Percentiles rank a stretch among this genome's conserved stretches.
Evolutionary conservation across 805 yeast genomes (phyloP).

Genomic region (Ogataea neopini): DNA sequence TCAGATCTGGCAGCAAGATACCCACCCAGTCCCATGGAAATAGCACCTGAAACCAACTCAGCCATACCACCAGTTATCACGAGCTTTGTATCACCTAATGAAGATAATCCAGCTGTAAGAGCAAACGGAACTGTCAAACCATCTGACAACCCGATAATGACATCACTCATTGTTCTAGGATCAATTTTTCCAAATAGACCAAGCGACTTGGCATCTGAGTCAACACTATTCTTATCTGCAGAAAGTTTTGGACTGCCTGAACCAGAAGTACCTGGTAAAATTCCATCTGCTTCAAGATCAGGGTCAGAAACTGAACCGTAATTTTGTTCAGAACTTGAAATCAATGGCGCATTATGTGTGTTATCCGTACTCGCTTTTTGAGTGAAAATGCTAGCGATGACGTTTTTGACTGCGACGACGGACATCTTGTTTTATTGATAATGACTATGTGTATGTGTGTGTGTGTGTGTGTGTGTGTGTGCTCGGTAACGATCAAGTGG

Average conservation of each 20-base stretch:
- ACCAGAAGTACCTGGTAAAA: not conserved
- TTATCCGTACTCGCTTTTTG: not conserved
- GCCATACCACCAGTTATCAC: conserved; percentile 99
- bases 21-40: conserved; percentile 98
- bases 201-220: not conserved
- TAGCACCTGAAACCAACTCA: conserved; percentile 94
- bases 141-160: conserved; percentile 90
- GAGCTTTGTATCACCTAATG: conserved; percentile 83
- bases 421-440: conserved; percentile 12
- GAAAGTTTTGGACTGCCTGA: conserved; percentile 2
- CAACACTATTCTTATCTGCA: conserved; percentile 2
- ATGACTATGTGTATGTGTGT: not conserved
- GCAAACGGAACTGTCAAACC: conserved; percentile 99
- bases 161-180: conserved; percentile 92
- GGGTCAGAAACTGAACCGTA: conserved; percentile 16
- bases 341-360: conserved; percentile 7
- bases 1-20: conserved; percentile 93
- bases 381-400: conserved; percentile 4
- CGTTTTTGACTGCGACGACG: conserved; percentile 19
- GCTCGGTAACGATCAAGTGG: too few relatives aligned
- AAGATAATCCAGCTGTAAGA: conserved; percentile 90
- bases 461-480: not conserved
- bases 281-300: conserved; percentile 14
- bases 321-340: conserved; percentile 8
- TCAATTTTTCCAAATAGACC: conserved; percentile 57